phyloP scores from a whole-genome alignment of 2,329 filamentous ascomycete species.

The Aspergillus ustus region DNA sequence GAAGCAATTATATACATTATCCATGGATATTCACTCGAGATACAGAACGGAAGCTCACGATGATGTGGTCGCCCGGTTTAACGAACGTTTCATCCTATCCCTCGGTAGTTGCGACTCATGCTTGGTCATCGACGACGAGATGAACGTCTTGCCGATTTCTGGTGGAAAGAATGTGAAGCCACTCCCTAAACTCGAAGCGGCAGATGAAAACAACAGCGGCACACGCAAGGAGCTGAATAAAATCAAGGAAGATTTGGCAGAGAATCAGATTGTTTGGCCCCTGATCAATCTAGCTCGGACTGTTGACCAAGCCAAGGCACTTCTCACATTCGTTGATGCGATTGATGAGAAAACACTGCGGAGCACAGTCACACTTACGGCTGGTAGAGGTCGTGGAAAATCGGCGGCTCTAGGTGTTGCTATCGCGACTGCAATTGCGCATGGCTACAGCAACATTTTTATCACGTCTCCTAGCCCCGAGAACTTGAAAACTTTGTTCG shows the following conservation, averaged over 20 bases:
- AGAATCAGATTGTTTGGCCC: slow-evolving; percentile 83
- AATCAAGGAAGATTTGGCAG: slow-evolving; percentile 85
- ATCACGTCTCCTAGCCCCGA: slow-evolving; percentile 97
- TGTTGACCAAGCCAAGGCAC: slow-evolving; percentile 91
- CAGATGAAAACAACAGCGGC: slow-evolving; percentile 72
- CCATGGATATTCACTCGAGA: slow-evolving; percentile 96
- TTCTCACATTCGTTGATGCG: slow-evolving; percentile 95
- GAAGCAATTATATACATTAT: slow-evolving; percentile 94
- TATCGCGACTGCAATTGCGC: slow-evolving; percentile 88
- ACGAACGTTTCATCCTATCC: slow-evolving; percentile 94
- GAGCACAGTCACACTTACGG: slow-evolving; percentile 91
- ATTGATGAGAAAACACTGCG: slow-evolving; percentile 94
- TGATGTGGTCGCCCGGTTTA: slow-evolving; percentile 94
- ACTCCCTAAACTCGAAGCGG: slow-evolving; percentile 74
- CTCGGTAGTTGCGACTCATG: slow-evolving; percentile 94
- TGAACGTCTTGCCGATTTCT: slow-evolving; percentile 96
- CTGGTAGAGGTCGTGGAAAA: slow-evolving; percentile 92
- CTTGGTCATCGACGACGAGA: slow-evolving; percentile 93
- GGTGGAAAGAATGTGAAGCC: slow-evolving; percentile 88
- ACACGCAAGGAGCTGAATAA: slow-evolving; percentile 76
- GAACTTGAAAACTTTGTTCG: slow-evolving; percentile 97
- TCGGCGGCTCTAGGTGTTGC: slow-evolving; percentile 94
- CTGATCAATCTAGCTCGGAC: slow-evolving; percentile 85
- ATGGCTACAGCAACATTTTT: slow-evolving; percentile 99
- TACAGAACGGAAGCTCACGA: slow-evolving; percentile 96